Evolutionary conservation across 164 flowering plant genomes (phyloP), one percentile per base, ranked within the genome.

Genomic region (Liriodendron chinense): DNA sequence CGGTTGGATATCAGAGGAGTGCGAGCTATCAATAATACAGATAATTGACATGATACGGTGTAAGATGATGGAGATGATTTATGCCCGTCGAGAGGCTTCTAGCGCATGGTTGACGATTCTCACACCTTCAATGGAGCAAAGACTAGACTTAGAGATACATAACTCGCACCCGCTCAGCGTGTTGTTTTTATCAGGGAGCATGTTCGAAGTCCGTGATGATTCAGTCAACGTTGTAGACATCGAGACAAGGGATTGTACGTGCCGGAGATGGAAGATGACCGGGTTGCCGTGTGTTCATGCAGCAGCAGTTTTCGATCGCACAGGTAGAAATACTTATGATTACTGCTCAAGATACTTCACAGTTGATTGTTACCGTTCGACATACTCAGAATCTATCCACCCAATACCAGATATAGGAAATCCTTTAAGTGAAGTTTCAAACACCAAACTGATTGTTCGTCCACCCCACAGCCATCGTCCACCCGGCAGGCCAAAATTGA

Each of bases 231-330:
- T 81, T 20, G 89, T 91, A 28, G 83, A 89, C 78, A 75, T 87
- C 69, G 84, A 78, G 22, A 79, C 79, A 9, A 48, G 78, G 82
- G 84, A 82, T 12, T 91, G 95, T 80, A 86, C 79, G 50, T 91
- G 95, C 78, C 74, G 70, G 68, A 79, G 28, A 34, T 91, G 95
- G 95, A 82, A 85, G 77, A 73, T 76, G 1, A 78, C 76, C 14
- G 95, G 92, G 65, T 53, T 89, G 50, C 93, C 95, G 22, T 91
- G 95, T 66, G 47, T 84, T 68, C 95, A 91, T 86, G 91, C 89
- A 26, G 82, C 89, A 70, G 91, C 91, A 34, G 93, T 87, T 23
- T 85, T 91, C 62, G 81, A 80, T 28, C 73, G 81, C 71, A 81
- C 77, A 47, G 81, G 82, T 10, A 74, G 85, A 64, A 76, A 63